A percentile compares a stretch with the other conserved stretches of the same genome.
Evolutionary conservation across 257 asterid species (phyloP).

Genomic region (Primulina huaijiensis): DNA sequence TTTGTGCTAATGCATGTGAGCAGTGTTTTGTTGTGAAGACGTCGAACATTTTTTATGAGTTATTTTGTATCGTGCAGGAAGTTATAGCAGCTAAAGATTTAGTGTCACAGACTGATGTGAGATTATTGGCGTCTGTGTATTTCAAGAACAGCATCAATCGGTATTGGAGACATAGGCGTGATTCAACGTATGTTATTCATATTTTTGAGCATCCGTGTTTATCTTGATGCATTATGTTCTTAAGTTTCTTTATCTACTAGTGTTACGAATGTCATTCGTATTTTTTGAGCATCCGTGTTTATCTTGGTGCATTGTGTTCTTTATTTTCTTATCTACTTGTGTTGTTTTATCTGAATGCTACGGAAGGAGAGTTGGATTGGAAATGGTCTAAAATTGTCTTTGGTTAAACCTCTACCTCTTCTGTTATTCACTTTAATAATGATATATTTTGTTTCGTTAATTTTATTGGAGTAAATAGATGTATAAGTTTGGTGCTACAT

Average conservation of each 20-base stretch:
- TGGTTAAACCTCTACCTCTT: not conserved
- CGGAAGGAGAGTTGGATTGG: not conserved
- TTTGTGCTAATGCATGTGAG: constrained; percentile 20
- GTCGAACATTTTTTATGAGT: constrained; percentile 23
- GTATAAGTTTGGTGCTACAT: constrained; percentile 20
- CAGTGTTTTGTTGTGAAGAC: constrained; percentile 3
- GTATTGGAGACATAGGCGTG: constrained; percentile 87
- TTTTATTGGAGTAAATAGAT: not conserved
- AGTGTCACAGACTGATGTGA: constrained; percentile 62
- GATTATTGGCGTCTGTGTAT: constrained; percentile 87
- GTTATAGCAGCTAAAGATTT: constrained; percentile 77
- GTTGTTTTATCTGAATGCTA: not conserved
- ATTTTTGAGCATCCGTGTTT: constrained; percentile 5
- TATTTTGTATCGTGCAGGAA: constrained; percentile 51
- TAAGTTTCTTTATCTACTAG: not conserved
- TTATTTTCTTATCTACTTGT: not conserved
- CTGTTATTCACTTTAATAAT: not conserved
- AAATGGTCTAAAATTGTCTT: not conserved
- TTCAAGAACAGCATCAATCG: constrained; percentile 80
- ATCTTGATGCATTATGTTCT: constrained; percentile 1
- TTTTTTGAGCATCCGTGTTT: constrained; percentile 5
- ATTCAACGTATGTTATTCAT: constrained; percentile 50
- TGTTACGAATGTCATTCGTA: not conserved
- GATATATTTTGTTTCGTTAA: not conserved
- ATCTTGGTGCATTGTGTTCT: constrained; percentile 5